Percentiles rank a stretch among this genome's conserved stretches.
phyloP scores from a whole-genome alignment of 768 basidiomycete species.

The Paxillus rubicundulus region DNA sequence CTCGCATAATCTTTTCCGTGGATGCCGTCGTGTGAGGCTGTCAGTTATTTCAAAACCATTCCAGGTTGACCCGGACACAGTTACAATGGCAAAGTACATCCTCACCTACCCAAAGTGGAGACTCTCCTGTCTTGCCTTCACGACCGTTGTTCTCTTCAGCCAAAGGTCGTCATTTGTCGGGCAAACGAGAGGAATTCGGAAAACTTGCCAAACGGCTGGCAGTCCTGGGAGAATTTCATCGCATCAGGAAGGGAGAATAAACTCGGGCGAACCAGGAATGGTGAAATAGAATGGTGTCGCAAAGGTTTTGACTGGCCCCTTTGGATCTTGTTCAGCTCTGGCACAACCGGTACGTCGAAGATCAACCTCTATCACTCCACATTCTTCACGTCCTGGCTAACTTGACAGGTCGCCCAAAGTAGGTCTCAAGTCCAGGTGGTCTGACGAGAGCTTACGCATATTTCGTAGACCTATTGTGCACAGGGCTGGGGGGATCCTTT shows the following conservation, averaged over 20 bases:
- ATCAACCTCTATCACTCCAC: not conserved
- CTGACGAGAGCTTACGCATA: not conserved
- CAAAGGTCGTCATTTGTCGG: constrained; percentile 59
- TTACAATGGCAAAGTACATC: constrained; percentile 70
- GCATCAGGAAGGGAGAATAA: constrained; percentile 42
- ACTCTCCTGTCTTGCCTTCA: constrained; percentile 52
- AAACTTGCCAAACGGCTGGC: constrained; percentile 39
- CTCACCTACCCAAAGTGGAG: constrained; percentile 63
- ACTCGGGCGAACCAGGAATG: constrained; percentile 48
- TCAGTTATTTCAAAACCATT: not conserved
- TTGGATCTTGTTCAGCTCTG: constrained; percentile 84
- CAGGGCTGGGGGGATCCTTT: constrained; percentile 73
- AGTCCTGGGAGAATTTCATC: constrained; percentile 54
- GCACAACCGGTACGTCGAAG: constrained; percentile 61
- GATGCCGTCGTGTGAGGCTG: constrained; percentile 63
- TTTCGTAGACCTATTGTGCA: constrained; percentile 68
- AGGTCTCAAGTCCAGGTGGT: constrained; percentile 19
- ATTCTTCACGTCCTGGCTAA: not conserved
- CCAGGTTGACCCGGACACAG: constrained; percentile 31
- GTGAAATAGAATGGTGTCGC: constrained; percentile 63
- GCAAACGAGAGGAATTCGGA: constrained; percentile 34
- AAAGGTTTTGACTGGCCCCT: constrained; percentile 73
- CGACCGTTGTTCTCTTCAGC: constrained; percentile 33
- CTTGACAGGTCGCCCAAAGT: constrained; percentile 51
- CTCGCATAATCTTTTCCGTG: constrained; percentile 68